phyloP scores from a whole-genome alignment of 192 early-diverging fungal genomes.

The Umbelopsis vinacea region DNA sequence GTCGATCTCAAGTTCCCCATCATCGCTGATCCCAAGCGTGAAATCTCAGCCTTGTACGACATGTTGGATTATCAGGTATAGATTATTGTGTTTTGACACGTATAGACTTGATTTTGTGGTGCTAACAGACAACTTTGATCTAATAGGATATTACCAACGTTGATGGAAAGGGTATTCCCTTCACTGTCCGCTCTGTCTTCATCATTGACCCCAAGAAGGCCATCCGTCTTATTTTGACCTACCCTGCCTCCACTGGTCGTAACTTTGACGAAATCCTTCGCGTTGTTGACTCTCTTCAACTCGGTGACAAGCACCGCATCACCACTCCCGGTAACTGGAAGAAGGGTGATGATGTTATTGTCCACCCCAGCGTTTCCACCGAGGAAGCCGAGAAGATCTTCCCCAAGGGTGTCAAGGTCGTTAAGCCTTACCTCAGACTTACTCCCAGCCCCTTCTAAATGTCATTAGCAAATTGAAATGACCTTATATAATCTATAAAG shows the following conservation, averaged over 20 bases:
- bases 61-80: slow-evolving; percentile 92
- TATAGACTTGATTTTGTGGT: no score
- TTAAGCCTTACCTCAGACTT: slow-evolving; percentile 87
- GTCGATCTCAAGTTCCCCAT: slow-evolving; percentile 79
- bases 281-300: slow-evolving; percentile 90
- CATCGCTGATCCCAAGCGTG: slow-evolving; percentile 89
- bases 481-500: neutral
- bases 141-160: slow-evolving; percentile 85
- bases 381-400: slow-evolving; percentile 87
- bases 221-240: slow-evolving; percentile 89
- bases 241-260: slow-evolving; percentile 89
- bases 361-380: slow-evolving; percentile 82
- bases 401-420: slow-evolving; percentile 73
- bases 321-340: slow-evolving; percentile 96
- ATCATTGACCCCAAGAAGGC: slow-evolving; percentile 91
- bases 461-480: neutral
- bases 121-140: no score
- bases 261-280: slow-evolving; percentile 98
- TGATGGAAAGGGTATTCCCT: slow-evolving; percentile 85
- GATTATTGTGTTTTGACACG: neutral
- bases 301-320: slow-evolving; percentile 86
- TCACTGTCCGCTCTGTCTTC: slow-evolving; percentile 96
- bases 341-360: slow-evolving; percentile 86
- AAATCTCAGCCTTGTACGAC: slow-evolving; percentile 90
- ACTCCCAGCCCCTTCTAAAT: slow-evolving; percentile 50